Evolutionary conservation across 345 rosid genomes (phyloP).

Genomic region (Gossypium mustelinum): DNA sequence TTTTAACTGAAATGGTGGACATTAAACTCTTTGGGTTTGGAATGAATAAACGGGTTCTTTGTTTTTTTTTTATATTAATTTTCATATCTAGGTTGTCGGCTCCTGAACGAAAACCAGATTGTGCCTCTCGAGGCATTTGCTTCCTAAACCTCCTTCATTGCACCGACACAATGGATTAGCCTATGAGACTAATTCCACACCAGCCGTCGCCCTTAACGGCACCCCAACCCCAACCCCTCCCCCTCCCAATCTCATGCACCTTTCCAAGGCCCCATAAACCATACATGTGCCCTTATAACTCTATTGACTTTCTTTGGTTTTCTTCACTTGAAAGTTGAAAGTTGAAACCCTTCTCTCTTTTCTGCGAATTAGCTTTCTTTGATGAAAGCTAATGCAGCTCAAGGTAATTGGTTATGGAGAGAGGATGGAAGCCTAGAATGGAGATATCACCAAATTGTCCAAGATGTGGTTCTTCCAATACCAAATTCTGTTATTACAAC

Average conservation of each 20-base stretch:
- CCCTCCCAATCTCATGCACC: conserved; percentile 23
- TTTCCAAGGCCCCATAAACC: not conserved
- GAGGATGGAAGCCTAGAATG: conserved; percentile 41
- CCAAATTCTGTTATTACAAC: conserved; percentile 69
- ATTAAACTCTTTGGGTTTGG: not conserved
- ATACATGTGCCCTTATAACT: conserved; percentile 14
- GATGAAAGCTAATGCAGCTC: not conserved
- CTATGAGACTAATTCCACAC: conserved; percentile 28
- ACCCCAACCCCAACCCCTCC: conserved; percentile 23
- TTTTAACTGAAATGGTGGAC: not conserved
- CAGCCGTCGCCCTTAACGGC: conserved; percentile 34
- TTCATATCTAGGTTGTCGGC: conserved; percentile 23
- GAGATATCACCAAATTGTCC: conserved; percentile 55
- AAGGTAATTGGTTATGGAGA: conserved; percentile 36
- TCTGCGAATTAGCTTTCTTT: not conserved
- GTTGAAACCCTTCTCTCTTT: conserved; percentile 1
- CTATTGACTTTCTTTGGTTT: not conserved
- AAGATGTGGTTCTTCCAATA: conserved; percentile 55
- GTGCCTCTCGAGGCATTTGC: conserved; percentile 42
- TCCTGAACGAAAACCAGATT: conserved; percentile 22
- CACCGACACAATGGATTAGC: conserved; percentile 40
- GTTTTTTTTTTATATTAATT: not conserved
- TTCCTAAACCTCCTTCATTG: conserved; percentile 29
- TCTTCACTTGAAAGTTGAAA: not conserved
- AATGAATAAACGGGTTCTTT: not conserved